Evolutionary conservation across 2,329 filamentous ascomycete species (phyloP).

Genomic region (Exophiala viscosa): DNA sequence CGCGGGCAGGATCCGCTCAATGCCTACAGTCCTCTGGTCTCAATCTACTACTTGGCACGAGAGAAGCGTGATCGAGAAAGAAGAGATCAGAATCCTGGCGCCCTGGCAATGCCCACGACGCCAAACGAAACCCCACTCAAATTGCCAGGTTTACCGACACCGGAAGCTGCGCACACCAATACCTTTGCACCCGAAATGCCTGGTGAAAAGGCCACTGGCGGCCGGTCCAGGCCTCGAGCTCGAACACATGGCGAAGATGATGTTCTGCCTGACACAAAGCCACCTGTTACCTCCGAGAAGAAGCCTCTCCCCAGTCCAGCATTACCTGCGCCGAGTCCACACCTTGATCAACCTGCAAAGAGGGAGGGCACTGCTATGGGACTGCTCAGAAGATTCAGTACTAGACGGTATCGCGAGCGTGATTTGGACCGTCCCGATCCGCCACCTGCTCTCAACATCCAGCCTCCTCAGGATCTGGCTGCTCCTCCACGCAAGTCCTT

Average conservation of each 20-base stretch:
- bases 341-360: conserved; percentile 60
- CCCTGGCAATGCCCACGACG: conserved; percentile 54
- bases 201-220: conserved; percentile 80
- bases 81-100: conserved; percentile 57
- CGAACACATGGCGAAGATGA: conserved; percentile 96
- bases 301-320: conserved; percentile 38
- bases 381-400: conserved; percentile 85
- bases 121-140: conserved; percentile 56
- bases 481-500: conserved; percentile 78
- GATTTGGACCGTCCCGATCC: conserved; percentile 60
- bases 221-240: conserved; percentile 76
- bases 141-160: conserved; percentile 72
- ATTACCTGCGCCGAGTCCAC: conserved; percentile 28
- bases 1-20: conserved; percentile 85
- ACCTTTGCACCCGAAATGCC: conserved; percentile 79
- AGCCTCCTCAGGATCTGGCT: conserved; percentile 64
- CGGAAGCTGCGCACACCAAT: conserved; percentile 87
- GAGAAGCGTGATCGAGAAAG: conserved; percentile 80
- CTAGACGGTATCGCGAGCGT: conserved; percentile 65
- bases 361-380: conserved; percentile 86
- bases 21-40: conserved; percentile 86
- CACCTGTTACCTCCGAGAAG: conserved; percentile 51
- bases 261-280: conserved; percentile 67
- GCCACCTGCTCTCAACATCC: conserved; percentile 75
- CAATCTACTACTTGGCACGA: conserved; percentile 91